Conservation (phyloP, 176 grass and related monocot genomes). For the Canna indica region DNA sequence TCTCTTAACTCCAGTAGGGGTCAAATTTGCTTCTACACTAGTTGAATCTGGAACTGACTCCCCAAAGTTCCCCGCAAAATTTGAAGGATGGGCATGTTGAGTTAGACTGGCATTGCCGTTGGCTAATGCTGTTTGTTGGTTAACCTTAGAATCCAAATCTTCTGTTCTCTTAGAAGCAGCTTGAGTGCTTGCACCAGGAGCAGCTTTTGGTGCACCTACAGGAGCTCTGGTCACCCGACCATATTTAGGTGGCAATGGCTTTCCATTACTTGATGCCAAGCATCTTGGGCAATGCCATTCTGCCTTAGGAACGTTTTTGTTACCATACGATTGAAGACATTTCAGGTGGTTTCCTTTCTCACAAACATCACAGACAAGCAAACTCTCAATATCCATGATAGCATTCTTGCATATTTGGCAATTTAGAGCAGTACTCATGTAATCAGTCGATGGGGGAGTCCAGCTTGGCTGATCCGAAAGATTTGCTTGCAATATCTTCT, state of each 20-base stretch:
- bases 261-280: slow-evolving; percentile 64
- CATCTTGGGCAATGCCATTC: slow-evolving; percentile 95
- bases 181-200: slow-evolving; percentile 32
- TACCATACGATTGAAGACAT: slow-evolving; percentile 79
- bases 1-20: slow-evolving; percentile 19
- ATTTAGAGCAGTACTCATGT: slow-evolving; percentile 58
- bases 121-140: slow-evolving; percentile 40
- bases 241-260: slow-evolving; percentile 93
- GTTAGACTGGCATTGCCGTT: slow-evolving; percentile 40
- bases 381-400: slow-evolving; percentile 61
- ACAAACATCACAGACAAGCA: slow-evolving; percentile 96
- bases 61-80: slow-evolving; percentile 18
- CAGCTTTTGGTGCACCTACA: slow-evolving; percentile 35
- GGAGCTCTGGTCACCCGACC: slow-evolving; percentile 83
- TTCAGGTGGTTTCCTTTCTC: slow-evolving; percentile 91
- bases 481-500: slow-evolving; percentile 37
- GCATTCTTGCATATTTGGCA: slow-evolving; percentile 81
- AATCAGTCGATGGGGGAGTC: slow-evolving; percentile 87
- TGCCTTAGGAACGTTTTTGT: slow-evolving; percentile 65
- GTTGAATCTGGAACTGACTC: slow-evolving; percentile 27
- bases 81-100: slow-evolving; percentile 26
- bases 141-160: slow-evolving; percentile 31
- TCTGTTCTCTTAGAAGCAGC: slow-evolving; percentile 24
- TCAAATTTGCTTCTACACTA: slow-evolving; percentile 24
- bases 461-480: slow-evolving; percentile 50